Base-by-base conservation (phyloP, 2,329 filamentous ascomycete genomes). In the Sclerotiophoma versabilis region DNA sequence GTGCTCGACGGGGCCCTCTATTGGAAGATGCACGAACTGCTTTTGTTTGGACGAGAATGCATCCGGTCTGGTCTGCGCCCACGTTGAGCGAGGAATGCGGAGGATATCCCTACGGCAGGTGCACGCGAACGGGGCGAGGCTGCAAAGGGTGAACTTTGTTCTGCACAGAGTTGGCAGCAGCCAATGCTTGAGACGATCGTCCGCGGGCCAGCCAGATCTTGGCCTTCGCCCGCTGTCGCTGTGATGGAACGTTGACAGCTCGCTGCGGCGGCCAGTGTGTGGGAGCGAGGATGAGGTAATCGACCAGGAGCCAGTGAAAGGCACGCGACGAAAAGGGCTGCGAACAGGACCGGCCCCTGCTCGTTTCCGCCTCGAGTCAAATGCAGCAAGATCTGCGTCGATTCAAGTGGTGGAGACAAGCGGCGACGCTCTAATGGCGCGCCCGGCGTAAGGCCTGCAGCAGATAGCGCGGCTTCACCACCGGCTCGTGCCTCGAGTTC, bases 401-500 rank as follows among this genome's bases (percentile, higher is more conserved):
- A 62, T 57, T 55, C 51, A 42, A 60, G 56, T 54, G 56, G 68
- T 66, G 62, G 68, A 63, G 61, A 67, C 61, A 51, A 45, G 45
- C 51, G 51, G 45, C 51, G 51, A 54, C 37, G 39, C 51, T 54
- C 51, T 49, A 41, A 54, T 54, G 45, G 51, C 46, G 51, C 51
- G 34, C 45, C 51, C 51, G 46, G 63, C 56, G 54, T 61, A 58
- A 59, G 56, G 60, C 62, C 65, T 66, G 64, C 65, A 66, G 58
- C 60, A 63, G 60, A 65, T 63, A 58, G 63, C 64, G 64, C 63
- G 42, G 65, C 63, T 66, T 67, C 65, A 69, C 57, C 63, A 60
- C 64, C 63, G 68, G 69, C 69, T 71, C 68, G 69, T 72, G 69
- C 70, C 64, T 70, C 59, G 60, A 71, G 60, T 64, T 45, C 64